A percentile compares a stretch with the other conserved stretches of the same genome.
phyloP scores from a whole-genome alignment of 2,329 filamentous ascomycete genomes.

The Parastagonospora nodorum region DNA sequence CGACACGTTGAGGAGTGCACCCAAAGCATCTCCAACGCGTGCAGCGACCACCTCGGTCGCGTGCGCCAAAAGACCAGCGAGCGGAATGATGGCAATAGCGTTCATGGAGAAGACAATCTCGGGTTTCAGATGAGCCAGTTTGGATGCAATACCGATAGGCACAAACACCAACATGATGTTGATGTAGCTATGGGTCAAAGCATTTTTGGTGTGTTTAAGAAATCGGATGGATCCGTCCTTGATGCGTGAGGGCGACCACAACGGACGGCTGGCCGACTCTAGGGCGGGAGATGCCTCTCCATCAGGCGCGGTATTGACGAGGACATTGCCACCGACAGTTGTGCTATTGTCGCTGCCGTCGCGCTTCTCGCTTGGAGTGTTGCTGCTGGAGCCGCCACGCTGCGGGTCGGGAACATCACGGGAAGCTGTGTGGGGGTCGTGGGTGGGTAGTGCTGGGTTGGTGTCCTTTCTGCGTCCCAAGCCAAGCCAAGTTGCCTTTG shows the following conservation, averaged over 20 bases:
- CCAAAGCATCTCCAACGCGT: conserved; percentile 55
- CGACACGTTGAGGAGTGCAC: conserved; percentile 57
- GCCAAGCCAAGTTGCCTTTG: conserved; percentile 53
- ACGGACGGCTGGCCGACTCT: conserved; percentile 51
- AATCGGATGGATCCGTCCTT: conserved; percentile 58
- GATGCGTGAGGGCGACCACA: conserved; percentile 53
- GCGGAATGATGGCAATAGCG: conserved; percentile 56
- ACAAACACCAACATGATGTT: conserved; percentile 80
- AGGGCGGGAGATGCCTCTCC: conserved; percentile 60
- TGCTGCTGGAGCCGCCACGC: conserved; percentile 19
- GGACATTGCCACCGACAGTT: conserved; percentile 40
- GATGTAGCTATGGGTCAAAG: conserved; percentile 74
- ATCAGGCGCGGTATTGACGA: conserved; percentile 55
- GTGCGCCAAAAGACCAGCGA: conserved; percentile 55
- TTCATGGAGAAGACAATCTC: conserved; percentile 58
- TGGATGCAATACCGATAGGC: conserved; percentile 73
- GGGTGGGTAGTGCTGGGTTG: conserved; percentile 36
- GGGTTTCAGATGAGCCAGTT: conserved; percentile 50
- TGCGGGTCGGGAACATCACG: conserved; percentile 14
- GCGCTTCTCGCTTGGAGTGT: conserved; percentile 30
- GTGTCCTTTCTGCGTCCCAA: conserved; percentile 45
- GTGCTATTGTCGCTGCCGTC: conserved; percentile 16
- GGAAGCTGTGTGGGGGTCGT: conserved; percentile 24
- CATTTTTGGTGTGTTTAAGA: conserved; percentile 61
- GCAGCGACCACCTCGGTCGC: conserved; percentile 57